Percentiles rank a stretch among this genome's conserved stretches.
These are phyloP conservation scores for Austroboletus novae-zelandiae DNA, from an alignment of 1,284 basidiomycete genomes.

Conservation along the genomic window DNA sequence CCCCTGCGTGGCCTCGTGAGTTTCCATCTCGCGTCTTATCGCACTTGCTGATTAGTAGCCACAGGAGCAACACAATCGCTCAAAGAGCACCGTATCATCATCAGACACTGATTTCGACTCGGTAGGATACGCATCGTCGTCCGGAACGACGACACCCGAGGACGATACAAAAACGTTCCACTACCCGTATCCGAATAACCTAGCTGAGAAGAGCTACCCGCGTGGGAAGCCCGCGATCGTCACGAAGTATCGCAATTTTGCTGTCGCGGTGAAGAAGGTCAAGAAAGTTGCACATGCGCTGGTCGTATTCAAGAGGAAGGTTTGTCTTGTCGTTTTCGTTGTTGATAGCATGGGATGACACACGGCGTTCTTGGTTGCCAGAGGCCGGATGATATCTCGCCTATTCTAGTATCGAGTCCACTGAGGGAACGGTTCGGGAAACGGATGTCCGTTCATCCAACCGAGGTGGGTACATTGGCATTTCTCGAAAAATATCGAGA, in stretches of 20 bases:
- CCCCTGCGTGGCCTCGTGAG: slow-evolving; percentile 19
- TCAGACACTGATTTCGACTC: slow-evolving; percentile 27
- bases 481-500: neutral
- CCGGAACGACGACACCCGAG: slow-evolving; percentile 33
- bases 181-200: slow-evolving; percentile 4
- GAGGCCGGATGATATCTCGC: slow-evolving; percentile 24
- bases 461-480: slow-evolving; percentile 23
- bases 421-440: slow-evolving; percentile 32
- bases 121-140: slow-evolving; percentile 26
- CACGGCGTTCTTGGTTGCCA: neutral
- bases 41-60: slow-evolving; percentile 4
- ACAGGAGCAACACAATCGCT: slow-evolving; percentile 18
- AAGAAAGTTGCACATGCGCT: slow-evolving; percentile 20
- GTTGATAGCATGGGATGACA: too few species aligned
- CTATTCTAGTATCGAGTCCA: slow-evolving; percentile 26
- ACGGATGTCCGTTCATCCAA: slow-evolving; percentile 26
- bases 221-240: slow-evolving; percentile 8
- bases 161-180: slow-evolving; percentile 27
- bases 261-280: slow-evolving; percentile 22
- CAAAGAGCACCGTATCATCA: slow-evolving; percentile 21
- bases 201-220: slow-evolving; percentile 1
- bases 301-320: slow-evolving; percentile 26
- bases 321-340: neutral
- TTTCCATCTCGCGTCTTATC: neutral
- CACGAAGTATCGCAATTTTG: slow-evolving; percentile 15